These are phyloP conservation scores for Moricandia arvensis DNA, from an alignment of 345 rosid species.

Conservation along the genomic window DNA sequence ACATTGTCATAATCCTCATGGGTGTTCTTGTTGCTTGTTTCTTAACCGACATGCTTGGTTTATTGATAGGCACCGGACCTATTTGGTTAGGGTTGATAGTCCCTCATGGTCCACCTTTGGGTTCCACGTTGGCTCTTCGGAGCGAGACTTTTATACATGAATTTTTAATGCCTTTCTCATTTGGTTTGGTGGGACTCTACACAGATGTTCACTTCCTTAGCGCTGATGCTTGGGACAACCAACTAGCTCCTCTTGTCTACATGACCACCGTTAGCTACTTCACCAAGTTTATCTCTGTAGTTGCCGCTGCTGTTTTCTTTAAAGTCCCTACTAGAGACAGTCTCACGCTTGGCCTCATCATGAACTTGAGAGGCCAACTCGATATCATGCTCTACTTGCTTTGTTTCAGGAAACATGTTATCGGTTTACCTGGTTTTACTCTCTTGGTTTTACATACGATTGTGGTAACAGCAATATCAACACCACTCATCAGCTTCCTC, in stretches of 20 bases:
- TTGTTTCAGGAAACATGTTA: conserved; percentile 56
- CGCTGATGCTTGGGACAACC: conserved; percentile 39
- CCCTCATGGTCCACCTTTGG: conserved; percentile 72
- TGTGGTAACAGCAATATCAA: conserved; percentile 32
- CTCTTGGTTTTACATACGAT: conserved; percentile 45
- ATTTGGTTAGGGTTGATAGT: conserved; percentile 56
- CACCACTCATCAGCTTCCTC: conserved; percentile 55
- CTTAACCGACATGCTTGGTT: conserved; percentile 66
- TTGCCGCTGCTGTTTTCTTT: conserved; percentile 34
- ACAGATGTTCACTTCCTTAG: conserved; percentile 46
- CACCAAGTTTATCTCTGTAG: conserved; percentile 41
- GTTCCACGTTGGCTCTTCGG: conserved; percentile 51
- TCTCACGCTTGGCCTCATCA: conserved; percentile 54
- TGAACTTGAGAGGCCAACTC: conserved; percentile 68
- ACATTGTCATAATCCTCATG: conserved; percentile 44
- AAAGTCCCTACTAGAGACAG: conserved; percentile 52
- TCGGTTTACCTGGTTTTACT: conserved; percentile 44
- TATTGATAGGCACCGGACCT: conserved; percentile 59
- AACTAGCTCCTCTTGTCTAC: conserved; percentile 44
- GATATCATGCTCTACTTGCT: conserved; percentile 53
- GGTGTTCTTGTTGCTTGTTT: conserved; percentile 52
- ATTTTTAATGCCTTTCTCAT: conserved; percentile 63
- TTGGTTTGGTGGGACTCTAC: conserved; percentile 50
- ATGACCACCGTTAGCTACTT: conserved; percentile 41
- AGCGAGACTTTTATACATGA: conserved; percentile 56